These are phyloP conservation scores for Hypsizygus marmoreus DNA, from an alignment of 768 basidiomycete genomes.

Conservation along the genomic window DNA sequence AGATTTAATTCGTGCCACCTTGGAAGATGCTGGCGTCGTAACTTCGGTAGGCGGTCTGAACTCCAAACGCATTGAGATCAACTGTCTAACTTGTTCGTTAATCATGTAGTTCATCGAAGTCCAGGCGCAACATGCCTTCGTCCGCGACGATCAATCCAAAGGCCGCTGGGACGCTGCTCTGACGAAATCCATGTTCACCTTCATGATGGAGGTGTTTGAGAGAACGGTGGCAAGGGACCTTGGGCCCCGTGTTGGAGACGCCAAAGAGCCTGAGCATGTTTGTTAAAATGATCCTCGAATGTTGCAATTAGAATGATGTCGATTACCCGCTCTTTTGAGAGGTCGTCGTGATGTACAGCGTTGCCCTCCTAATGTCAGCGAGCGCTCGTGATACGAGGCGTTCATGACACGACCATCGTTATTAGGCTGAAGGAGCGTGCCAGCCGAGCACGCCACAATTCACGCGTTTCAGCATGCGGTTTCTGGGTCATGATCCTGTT, in stretches of 20 bases:
- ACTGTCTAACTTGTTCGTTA: background rate
- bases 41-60: slow-evolving; percentile 63
- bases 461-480: too few species aligned
- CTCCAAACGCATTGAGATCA: too few species aligned
- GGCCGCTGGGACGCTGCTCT: slow-evolving; percentile 96
- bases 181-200: slow-evolving; percentile 74
- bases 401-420: too few species aligned
- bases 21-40: slow-evolving; percentile 79
- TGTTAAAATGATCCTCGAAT: slow-evolving; percentile 45
- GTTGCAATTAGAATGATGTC: too few species aligned
- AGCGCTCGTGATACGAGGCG: too few species aligned
- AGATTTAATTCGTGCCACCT: slow-evolving; percentile 76
- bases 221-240: slow-evolving; percentile 85
- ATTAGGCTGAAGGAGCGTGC: too few species aligned
- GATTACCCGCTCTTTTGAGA: too few species aligned
- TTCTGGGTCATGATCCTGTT: too few species aligned
- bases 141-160: slow-evolving; percentile 89
- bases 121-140: slow-evolving; percentile 96
- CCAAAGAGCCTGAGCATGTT: slow-evolving; percentile 71
- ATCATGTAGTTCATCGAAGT: slow-evolving; percentile 84
- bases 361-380: too few species aligned
- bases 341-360: too few species aligned
- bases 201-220: slow-evolving; percentile 94
- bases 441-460: too few species aligned
- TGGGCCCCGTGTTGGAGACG: slow-evolving; percentile 57